A percentile compares a stretch with the other conserved stretches of the same genome.
Evolutionary conservation across 306 rosid species (phyloP).

Genomic region (Sphenostylis stenocarpa): DNA sequence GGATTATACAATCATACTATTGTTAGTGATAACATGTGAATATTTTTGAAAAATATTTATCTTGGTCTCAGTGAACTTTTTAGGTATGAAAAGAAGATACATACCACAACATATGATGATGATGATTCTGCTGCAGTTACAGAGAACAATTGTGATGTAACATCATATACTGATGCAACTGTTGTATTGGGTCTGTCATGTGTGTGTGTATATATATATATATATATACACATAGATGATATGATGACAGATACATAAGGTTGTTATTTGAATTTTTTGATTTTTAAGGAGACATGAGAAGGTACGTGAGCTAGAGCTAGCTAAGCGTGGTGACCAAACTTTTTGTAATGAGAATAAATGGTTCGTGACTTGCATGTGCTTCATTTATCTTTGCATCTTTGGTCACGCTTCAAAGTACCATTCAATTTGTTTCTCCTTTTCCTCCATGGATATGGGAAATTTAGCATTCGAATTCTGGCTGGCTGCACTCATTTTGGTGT

Average conservation of each 20-base stretch:
- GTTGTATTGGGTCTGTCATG: not conserved
- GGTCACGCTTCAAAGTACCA: conserved; percentile 20
- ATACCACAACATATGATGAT: conserved; percentile 3
- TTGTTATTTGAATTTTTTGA: conserved; percentile 44
- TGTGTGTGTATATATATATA: not conserved
- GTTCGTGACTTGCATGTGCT: conserved; percentile 38
- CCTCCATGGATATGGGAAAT: not conserved
- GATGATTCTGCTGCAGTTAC: conserved; percentile 1
- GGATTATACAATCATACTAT: too few species aligned
- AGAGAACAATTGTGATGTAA: not conserved
- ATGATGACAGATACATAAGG: not conserved
- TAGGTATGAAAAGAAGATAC: not conserved
- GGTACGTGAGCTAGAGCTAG: conserved; percentile 63
- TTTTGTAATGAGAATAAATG: conserved; percentile 51
- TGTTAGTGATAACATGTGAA: too few species aligned
- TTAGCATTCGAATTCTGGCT: not conserved
- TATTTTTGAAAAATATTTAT: too few species aligned
- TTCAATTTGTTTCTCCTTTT: not conserved
- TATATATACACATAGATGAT: not conserved
- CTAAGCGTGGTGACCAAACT: conserved; percentile 16
- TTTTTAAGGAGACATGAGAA: conserved; percentile 51
- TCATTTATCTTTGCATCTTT: conserved; percentile 23
- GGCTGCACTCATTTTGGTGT: not conserved
- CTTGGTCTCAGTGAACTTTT: too few species aligned
- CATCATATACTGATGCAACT: not conserved